These are phyloP conservation scores for Kwoniella dendrophila DNA, from an alignment of 768 basidiomycete genomes.

Conservation along the genomic window DNA sequence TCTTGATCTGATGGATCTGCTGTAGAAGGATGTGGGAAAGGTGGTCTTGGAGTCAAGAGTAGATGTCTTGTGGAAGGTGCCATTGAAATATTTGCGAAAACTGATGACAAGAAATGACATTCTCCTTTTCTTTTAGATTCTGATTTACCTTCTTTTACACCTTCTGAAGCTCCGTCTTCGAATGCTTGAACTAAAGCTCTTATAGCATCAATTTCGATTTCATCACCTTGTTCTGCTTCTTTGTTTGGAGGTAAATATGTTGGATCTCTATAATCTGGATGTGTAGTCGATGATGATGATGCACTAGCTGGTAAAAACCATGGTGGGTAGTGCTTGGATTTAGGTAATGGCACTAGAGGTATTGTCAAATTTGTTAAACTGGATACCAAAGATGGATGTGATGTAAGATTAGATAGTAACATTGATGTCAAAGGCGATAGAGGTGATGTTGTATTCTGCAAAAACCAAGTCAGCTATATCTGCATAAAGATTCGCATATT, in stretches of 20 bases:
- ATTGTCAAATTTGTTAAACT: slow-evolving; percentile 69
- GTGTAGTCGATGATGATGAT: slow-evolving; percentile 74
- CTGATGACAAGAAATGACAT: slow-evolving; percentile 87
- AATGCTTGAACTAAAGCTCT: slow-evolving; percentile 89
- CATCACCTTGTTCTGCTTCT: slow-evolving; percentile 50
- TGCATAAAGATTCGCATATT: neutral
- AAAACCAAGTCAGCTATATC: neutral
- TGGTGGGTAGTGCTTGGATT: slow-evolving; percentile 56
- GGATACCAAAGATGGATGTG: slow-evolving; percentile 69
- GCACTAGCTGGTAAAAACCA: slow-evolving; percentile 77
- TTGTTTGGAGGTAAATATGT: slow-evolving; percentile 41
- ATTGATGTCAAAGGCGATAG: slow-evolving; percentile 95
- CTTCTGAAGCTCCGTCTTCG: slow-evolving; percentile 68
- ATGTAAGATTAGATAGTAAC: slow-evolving; percentile 91
- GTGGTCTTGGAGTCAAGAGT: slow-evolving; percentile 71
- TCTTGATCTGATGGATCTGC: slow-evolving; percentile 53
- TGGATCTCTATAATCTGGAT: slow-evolving; percentile 68
- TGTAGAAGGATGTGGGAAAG: slow-evolving; percentile 59
- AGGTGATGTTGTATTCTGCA: slow-evolving; percentile 83
- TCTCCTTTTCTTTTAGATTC: slow-evolving; percentile 66
- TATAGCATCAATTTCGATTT: slow-evolving; percentile 64
- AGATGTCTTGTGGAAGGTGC: slow-evolving; percentile 74
- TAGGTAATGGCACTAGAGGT: slow-evolving; percentile 59
- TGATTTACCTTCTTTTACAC: slow-evolving; percentile 60
- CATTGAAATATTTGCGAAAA: slow-evolving; percentile 86